phyloP scores from a whole-genome alignment of 257 asterid genomes.

The Solanum acaule region DNA sequence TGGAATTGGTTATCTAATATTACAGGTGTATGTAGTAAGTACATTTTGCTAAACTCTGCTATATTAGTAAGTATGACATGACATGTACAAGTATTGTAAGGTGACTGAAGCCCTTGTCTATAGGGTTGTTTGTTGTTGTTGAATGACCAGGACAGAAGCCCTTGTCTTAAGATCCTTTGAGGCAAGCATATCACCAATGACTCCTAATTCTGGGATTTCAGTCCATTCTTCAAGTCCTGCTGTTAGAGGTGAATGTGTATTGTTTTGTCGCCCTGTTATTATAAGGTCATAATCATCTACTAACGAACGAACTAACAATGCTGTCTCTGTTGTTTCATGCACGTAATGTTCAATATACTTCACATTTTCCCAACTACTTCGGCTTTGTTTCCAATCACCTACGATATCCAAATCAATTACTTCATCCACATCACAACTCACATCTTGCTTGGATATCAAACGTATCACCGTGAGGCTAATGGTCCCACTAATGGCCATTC shows the following conservation, averaged over 20 bases:
- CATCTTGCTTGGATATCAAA: background rate
- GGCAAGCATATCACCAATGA: conserved; percentile 13
- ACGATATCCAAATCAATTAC: background rate
- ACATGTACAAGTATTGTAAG: background rate
- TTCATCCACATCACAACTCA: background rate
- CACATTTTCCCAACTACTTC: conserved; percentile 4
- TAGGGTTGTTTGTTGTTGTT: conserved; percentile 6
- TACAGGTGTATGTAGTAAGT: background rate
- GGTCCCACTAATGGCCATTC: conserved; percentile 8
- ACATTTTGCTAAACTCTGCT: background rate
- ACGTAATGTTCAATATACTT: background rate
- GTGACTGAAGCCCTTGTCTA: background rate
- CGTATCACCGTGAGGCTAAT: background rate
- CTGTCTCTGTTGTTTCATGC: conserved; percentile 2
- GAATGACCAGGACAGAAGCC: conserved; percentile 16
- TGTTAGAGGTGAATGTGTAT: background rate
- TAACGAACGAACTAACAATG: background rate
- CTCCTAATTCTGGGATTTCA: conserved; percentile 16
- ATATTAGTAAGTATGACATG: background rate
- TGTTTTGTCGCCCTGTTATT: conserved; percentile 11
- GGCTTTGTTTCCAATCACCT: conserved; percentile 8
- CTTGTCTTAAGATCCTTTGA: conserved; percentile 2
- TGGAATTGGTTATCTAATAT: background rate
- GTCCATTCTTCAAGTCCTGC: conserved; percentile 15
- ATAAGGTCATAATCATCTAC: conserved; percentile 14